These are phyloP conservation scores for Rhynchosporium secalis DNA, from an alignment of 2,329 filamentous ascomycete genomes.

Conservation along the genomic window DNA sequence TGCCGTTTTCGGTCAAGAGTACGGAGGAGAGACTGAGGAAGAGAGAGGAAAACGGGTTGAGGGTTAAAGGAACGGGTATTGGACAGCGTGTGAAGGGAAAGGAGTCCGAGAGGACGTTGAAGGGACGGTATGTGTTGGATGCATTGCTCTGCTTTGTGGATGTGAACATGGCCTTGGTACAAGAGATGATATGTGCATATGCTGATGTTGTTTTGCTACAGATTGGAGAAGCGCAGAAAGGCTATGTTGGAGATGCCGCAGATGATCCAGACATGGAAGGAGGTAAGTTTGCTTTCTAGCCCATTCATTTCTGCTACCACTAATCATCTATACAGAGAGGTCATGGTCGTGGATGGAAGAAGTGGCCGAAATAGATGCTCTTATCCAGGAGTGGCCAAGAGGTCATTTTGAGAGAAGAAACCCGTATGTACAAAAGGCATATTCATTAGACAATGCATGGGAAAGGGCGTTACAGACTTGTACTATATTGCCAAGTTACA, in stretches of 20 bases:
- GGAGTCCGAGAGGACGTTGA: conserved; percentile 83
- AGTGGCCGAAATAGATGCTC: conserved; percentile 59
- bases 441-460: conserved; percentile 25
- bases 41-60: conserved; percentile 75
- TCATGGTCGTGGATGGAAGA: conserved; percentile 73
- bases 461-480: conserved; percentile 18
- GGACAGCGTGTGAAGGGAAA: conserved; percentile 96
- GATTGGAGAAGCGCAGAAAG: conserved; percentile 83
- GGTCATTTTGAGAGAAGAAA: background rate
- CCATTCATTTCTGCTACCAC: conserved; percentile 24
- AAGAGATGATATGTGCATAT: conserved; percentile 1
- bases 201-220: conserved; percentile 40
- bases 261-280: conserved; percentile 90
- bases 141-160: background rate
- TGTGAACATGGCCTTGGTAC: background rate
- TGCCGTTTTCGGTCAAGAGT: conserved; percentile 76
- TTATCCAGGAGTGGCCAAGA: conserved; percentile 1
- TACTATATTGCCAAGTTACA: conserved; percentile 8
- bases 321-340: conserved; percentile 55
- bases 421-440: conserved; percentile 32
- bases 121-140: conserved; percentile 59
- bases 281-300: conserved; percentile 55
- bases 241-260: conserved; percentile 95
- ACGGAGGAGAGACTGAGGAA: conserved; percentile 69
- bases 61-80: conserved; percentile 89